Base-by-base conservation (phyloP, 1,284 basidiomycete species). In the Sanguinoderma infundibulare region DNA sequence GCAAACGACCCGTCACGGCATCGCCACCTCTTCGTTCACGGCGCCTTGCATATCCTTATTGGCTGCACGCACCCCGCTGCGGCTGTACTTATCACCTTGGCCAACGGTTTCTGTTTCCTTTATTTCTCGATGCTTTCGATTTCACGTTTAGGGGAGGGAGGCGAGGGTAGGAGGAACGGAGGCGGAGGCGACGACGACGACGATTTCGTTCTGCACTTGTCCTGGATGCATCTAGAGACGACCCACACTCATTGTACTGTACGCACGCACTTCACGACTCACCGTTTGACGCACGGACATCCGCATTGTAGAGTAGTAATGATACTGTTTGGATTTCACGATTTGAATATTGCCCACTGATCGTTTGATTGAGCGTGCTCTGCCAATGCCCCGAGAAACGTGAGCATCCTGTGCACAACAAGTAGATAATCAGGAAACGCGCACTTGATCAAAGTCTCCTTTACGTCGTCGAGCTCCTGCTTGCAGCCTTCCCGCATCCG, bases 31-130 rank as follows among this genome's bases (percentile, higher is more conserved):
- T 61, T 61, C 55, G 60, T 61, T 61, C 60, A 53, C 30, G 60
- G 60, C 60, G 55, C 60, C 55, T 53, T 47, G 51, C 55, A 53
- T 61, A 61, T 61, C 55, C 30, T 61, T 61, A 61, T 61, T 53
- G 49, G 54, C 26, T 56, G 36, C 30, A 20, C 30, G 49, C 30
- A 39, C 58, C 47, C 44, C 40, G 32, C 26, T 54, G 44, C 53
- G 26, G 40, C 22, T 59, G 24, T 26, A 39, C 35, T 47, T 53
- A 59, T 54, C 50, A 46, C 34, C 24, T 57, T 52, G 35, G 26
- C 40, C 40, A 47, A 30, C 42, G 14, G 24, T 17, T 12, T 35
- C 24, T 30, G 22, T 40, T 28, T 30, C 12, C 17, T n/a, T 34
- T 30, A 46, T 28, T n/a, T 24, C 15, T 54, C 42, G n/a, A 35